These are phyloP conservation scores for Magnaporthiopsis poae DNA, from an alignment of 2,329 filamentous ascomycete genomes.

Conservation along the genomic window DNA sequence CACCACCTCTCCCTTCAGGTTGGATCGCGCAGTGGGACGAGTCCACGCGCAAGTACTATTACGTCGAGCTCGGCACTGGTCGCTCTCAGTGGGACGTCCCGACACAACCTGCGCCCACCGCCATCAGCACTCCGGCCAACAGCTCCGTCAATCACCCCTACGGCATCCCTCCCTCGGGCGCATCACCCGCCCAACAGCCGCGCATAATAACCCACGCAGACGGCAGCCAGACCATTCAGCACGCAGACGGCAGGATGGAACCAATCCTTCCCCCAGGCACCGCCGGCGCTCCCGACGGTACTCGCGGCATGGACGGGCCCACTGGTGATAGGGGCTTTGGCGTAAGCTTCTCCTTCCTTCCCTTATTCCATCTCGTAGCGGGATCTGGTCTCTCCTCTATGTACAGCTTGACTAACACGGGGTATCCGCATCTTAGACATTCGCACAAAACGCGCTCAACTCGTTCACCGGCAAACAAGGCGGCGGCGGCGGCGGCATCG, in stretches of 20 bases:
- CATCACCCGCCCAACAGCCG: slow-evolving; percentile 19
- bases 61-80: slow-evolving; percentile 62
- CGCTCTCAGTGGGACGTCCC: slow-evolving; percentile 66
- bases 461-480: slow-evolving; percentile 38
- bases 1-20: slow-evolving; percentile 51
- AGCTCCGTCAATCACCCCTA: slow-evolving; percentile 49
- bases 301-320: slow-evolving; percentile 17
- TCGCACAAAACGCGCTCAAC: slow-evolving; percentile 50
- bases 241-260: slow-evolving; percentile 52
- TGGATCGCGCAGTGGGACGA: slow-evolving; percentile 65
- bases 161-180: slow-evolving; percentile 33
- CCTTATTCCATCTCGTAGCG: background rate
- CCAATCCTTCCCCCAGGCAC: slow-evolving; percentile 41
- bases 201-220: slow-evolving; percentile 54
- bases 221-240: slow-evolving; percentile 50
- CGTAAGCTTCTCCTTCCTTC: slow-evolving; percentile 37
- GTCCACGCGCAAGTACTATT: slow-evolving; percentile 56
- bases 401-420: background rate
- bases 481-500: slow-evolving; percentile 20
- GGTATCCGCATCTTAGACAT: slow-evolving; percentile 30
- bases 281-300: slow-evolving; percentile 25
- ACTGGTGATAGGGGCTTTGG: slow-evolving; percentile 50
- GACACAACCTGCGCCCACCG: slow-evolving; percentile 52
- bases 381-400: background rate
- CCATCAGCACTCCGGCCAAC: slow-evolving; percentile 46